Conservation (phyloP, 345 rosid genomes). For the Lumnitzera racemosa region DNA sequence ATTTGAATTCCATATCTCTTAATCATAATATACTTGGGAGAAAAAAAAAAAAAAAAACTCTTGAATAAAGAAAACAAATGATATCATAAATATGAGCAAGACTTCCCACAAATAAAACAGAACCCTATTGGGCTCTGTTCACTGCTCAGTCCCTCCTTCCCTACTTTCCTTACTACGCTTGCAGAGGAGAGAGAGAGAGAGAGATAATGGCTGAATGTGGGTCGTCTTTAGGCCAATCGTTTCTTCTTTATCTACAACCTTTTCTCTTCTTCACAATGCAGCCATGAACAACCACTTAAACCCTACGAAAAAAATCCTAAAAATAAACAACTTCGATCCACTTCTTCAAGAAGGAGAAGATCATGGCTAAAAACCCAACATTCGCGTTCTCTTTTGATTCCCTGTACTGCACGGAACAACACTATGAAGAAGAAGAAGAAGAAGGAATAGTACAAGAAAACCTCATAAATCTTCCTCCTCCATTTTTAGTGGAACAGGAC, state of each 20-base stretch:
- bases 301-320: neutral
- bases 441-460: neutral
- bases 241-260: neutral
- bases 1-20: too few relatives aligned
- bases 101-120: slow-evolving; percentile 1
- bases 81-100: too few relatives aligned
- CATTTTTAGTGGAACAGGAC: slow-evolving; percentile 30
- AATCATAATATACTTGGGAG: too few relatives aligned
- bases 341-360: neutral
- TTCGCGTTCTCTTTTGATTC: slow-evolving; percentile 12
- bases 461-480: neutral
- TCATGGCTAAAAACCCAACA: neutral
- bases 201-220: slow-evolving; percentile 3
- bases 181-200: slow-evolving; percentile 1
- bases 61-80: neutral
- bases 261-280: neutral
- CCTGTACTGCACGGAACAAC: slow-evolving; percentile 48
- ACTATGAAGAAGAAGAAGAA: slow-evolving; percentile 33
- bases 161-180: neutral
- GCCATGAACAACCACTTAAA: too few relatives aligned
- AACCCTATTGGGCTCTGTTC: slow-evolving; percentile 3
- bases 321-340: neutral
- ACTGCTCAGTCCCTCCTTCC: neutral
- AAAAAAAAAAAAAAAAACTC: too few relatives aligned
- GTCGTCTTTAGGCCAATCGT: slow-evolving; percentile 2